Evolutionary conservation across 1,284 basidiomycete genomes (phyloP).

Genomic region (Tylopilus sp.): DNA sequence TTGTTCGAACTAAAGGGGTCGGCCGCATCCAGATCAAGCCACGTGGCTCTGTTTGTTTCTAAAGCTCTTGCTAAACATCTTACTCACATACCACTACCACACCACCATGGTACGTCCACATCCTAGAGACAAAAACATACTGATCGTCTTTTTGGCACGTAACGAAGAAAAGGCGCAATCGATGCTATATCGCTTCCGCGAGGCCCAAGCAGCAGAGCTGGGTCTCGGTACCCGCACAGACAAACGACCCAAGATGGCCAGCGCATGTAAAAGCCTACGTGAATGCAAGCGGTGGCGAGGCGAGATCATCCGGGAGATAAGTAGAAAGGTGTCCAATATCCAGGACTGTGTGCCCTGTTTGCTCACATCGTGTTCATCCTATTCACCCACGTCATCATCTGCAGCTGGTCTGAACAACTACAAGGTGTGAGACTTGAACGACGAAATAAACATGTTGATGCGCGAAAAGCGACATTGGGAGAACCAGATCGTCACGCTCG

Average conservation of each 20-base stretch:
- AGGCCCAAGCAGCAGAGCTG: slow-evolving; percentile 93
- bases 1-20: too few species aligned
- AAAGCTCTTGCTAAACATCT: slow-evolving; percentile 29
- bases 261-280: slow-evolving; percentile 81
- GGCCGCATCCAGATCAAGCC: not conserved
- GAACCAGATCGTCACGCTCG: slow-evolving; percentile 91
- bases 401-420: slow-evolving; percentile 90
- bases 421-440: slow-evolving; percentile 87
- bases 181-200: slow-evolving; percentile 98
- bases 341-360: slow-evolving; percentile 66
- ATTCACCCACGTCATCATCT: not conserved
- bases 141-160: slow-evolving; percentile 62
- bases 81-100: slow-evolving; percentile 2
- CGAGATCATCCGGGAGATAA: slow-evolving; percentile 91
- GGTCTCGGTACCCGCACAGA: slow-evolving; percentile 78
- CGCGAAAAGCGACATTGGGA: slow-evolving; percentile 98
- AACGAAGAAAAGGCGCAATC: slow-evolving; percentile 98
- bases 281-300: slow-evolving; percentile 96
- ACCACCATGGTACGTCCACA: slow-evolving; percentile 18
- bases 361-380: not conserved
- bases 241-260: slow-evolving; percentile 85
- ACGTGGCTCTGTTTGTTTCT: slow-evolving; percentile 26
- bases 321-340: slow-evolving; percentile 94
- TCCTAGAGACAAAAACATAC: not conserved
- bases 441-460: slow-evolving; percentile 95